Conservation (phyloP, 495 filamentous ascomycete species). For the Xylaria scruposa region DNA sequence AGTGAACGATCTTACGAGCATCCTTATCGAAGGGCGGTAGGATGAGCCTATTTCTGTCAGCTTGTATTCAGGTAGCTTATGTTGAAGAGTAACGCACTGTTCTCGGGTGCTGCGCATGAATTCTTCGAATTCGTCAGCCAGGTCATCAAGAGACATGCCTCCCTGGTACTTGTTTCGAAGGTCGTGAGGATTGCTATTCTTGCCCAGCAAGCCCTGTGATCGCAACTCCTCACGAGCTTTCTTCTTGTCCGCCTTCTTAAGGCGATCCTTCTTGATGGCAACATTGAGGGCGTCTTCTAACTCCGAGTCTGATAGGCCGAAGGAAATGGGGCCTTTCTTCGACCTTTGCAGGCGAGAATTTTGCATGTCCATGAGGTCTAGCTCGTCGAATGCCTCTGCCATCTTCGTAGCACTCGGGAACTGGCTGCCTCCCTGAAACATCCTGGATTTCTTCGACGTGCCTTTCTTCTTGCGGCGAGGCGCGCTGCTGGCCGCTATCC, state of each 20-base stretch:
- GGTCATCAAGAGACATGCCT: slow-evolving; percentile 72
- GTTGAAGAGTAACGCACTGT: slow-evolving; percentile 58
- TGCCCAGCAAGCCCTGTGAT: slow-evolving; percentile 77
- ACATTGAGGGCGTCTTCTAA: slow-evolving; percentile 65
- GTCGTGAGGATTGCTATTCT: slow-evolving; percentile 66
- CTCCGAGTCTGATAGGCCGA: slow-evolving; percentile 77
- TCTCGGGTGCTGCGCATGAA: slow-evolving; percentile 72
- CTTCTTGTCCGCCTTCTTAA: slow-evolving; percentile 82
- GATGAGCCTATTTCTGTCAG: slow-evolving; percentile 61
- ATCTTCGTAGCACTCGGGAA: slow-evolving; percentile 68
- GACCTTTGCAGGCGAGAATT: slow-evolving; percentile 54
- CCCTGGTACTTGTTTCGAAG: slow-evolving; percentile 73
- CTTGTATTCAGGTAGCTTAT: slow-evolving; percentile 7
- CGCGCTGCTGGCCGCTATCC: slow-evolving; percentile 22
- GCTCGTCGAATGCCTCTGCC: slow-evolving; percentile 76
- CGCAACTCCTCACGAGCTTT: slow-evolving; percentile 78
- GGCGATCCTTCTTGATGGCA: slow-evolving; percentile 78
- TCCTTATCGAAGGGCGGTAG: slow-evolving; percentile 85
- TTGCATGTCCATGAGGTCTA: slow-evolving; percentile 85
- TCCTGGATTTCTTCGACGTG: slow-evolving; percentile 32
- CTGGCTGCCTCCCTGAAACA: slow-evolving; percentile 37
- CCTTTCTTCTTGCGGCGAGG: slow-evolving; percentile 35
- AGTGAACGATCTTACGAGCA: slow-evolving; percentile 77
- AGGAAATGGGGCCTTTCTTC: slow-evolving; percentile 50
- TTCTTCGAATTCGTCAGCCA: slow-evolving; percentile 70